Percentiles rank a stretch among this genome's conserved stretches.
Conservation (phyloP, 495 filamentous ascomycete genomes). For the Penicillium egyptiacum region DNA sequence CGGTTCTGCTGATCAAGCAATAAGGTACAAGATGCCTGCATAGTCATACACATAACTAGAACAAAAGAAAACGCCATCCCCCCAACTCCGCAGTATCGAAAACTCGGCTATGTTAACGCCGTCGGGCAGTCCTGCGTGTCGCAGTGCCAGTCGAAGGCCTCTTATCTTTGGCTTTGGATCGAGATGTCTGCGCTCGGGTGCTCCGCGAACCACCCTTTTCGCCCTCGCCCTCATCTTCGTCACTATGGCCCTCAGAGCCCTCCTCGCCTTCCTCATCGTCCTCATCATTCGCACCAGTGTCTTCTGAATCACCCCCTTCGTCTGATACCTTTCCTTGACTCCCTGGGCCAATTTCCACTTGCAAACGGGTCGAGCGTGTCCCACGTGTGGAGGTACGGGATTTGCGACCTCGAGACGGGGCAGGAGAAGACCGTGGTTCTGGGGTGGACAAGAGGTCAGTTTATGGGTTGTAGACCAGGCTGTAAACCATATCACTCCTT, state of each 20-base stretch:
- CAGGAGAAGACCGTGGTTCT: slow-evolving; percentile 54
- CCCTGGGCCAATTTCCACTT: slow-evolving; percentile 39
- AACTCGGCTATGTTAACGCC: slow-evolving; percentile 27
- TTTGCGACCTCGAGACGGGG: slow-evolving; percentile 47
- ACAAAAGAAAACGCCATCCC: slow-evolving; percentile 20
- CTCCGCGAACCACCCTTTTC: slow-evolving; percentile 42
- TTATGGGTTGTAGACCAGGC: slow-evolving; percentile 4
- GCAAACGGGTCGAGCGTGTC: slow-evolving; percentile 45
- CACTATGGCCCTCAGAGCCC: slow-evolving; percentile 28
- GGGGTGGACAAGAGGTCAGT: slow-evolving; percentile 14
- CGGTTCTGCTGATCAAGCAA: neutral
- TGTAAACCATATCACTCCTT: slow-evolving; percentile 16
- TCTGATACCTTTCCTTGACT: slow-evolving; percentile 34
- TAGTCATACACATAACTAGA: slow-evolving; percentile 18
- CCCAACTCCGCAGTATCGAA: slow-evolving; percentile 15
- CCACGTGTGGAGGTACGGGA: slow-evolving; percentile 38
- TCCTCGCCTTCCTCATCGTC: slow-evolving; percentile 40
- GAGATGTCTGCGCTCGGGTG: slow-evolving; percentile 41
- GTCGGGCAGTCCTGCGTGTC: slow-evolving; percentile 39
- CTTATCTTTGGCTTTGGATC: slow-evolving; percentile 42
- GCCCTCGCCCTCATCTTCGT: slow-evolving; percentile 38
- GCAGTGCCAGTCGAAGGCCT: slow-evolving; percentile 31
- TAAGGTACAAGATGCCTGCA: neutral
- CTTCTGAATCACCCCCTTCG: slow-evolving; percentile 46
- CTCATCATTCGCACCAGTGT: slow-evolving; percentile 41